Evolutionary conservation across 1,284 basidiomycete species (phyloP).

Genomic region (Anthracocystis walkeri): DNA sequence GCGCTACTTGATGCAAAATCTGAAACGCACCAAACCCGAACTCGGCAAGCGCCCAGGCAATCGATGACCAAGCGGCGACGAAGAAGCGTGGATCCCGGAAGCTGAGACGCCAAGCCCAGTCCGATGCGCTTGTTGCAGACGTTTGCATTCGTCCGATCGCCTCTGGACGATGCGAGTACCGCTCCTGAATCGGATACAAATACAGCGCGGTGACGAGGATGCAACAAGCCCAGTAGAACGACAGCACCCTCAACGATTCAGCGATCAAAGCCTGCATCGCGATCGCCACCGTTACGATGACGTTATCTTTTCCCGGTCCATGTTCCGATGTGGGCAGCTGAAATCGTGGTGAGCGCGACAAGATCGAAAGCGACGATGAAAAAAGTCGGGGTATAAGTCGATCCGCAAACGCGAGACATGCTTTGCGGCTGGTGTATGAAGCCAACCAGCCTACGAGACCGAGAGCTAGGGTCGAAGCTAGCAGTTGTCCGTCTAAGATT

Average conservation of each 20-base stretch:
- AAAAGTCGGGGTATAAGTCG: constrained; percentile 41
- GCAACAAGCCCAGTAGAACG: constrained; percentile 49
- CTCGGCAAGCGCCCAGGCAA: constrained; percentile 47
- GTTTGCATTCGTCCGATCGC: not conserved
- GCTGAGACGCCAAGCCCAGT: constrained; percentile 47
- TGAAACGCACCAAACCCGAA: constrained; percentile 43
- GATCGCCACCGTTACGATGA: constrained; percentile 37
- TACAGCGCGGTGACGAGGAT: constrained; percentile 48
- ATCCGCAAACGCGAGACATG: constrained; percentile 40
- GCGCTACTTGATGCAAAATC: constrained; percentile 46
- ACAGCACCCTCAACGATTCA: constrained; percentile 38
- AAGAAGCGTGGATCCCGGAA: constrained; percentile 50
- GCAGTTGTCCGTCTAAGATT: constrained; percentile 39
- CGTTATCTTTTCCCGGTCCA: constrained; percentile 19
- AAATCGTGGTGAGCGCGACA: constrained; percentile 27
- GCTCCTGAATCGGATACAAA: constrained; percentile 45
- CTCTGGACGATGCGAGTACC: constrained; percentile 14
- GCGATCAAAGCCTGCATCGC: constrained; percentile 43
- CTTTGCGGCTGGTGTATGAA: constrained; percentile 41
- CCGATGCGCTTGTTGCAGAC: constrained; percentile 7
- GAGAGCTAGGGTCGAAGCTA: constrained; percentile 30
- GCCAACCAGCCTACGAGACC: constrained; percentile 48
- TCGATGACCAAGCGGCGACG: constrained; percentile 42
- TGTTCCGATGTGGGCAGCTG: constrained; percentile 16
- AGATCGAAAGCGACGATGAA: constrained; percentile 21